phyloP scores from a whole-genome alignment of 73 alveolate species.

The Paramecium tetraurelia region DNA sequence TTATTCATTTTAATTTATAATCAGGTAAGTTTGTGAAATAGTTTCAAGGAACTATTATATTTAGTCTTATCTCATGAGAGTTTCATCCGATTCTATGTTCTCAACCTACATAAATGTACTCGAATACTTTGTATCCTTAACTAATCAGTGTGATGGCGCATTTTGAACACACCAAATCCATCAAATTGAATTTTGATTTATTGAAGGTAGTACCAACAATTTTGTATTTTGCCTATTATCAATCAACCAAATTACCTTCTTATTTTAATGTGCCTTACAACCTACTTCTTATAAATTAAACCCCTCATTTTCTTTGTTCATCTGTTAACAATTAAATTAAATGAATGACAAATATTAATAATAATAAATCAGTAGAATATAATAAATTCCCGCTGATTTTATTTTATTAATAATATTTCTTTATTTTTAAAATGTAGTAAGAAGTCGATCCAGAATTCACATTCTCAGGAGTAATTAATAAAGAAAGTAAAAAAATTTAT shows the following conservation, averaged over 20 bases:
- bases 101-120: neutral
- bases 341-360: neutral
- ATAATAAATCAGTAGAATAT: neutral
- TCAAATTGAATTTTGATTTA: neutral
- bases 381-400: neutral
- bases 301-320: conserved; percentile 3
- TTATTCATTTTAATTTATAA: neutral
- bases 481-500: conserved; percentile 7
- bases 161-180: neutral
- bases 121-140: neutral
- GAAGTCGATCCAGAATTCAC: neutral
- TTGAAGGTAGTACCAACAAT: neutral
- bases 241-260: neutral
- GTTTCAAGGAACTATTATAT: neutral
- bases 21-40: neutral
- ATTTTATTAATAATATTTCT: neutral
- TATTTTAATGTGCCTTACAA: neutral
- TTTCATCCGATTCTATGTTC: neutral
- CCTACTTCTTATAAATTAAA: neutral
- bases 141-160: neutral
- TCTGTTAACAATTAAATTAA: neutral
- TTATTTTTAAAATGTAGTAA: neutral
- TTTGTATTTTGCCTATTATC: neutral
- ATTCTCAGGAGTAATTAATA: conserved; percentile 2
- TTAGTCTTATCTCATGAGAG: neutral